phyloP scores from a whole-genome alignment of 1,139 yeast species.

The Meyerozyma smithsonii region DNA sequence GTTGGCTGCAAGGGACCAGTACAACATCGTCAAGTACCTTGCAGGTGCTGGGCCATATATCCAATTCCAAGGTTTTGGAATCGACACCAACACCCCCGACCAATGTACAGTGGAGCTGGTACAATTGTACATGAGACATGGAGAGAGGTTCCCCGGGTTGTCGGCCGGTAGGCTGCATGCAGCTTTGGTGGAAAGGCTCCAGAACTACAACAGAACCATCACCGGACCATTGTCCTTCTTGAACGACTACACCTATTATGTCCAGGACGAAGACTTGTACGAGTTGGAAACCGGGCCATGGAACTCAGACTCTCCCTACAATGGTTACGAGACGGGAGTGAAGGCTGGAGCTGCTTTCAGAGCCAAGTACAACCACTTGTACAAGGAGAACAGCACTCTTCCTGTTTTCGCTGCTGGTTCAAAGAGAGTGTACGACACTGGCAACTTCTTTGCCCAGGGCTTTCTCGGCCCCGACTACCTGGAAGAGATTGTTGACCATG shows the following conservation, averaged over 20 bases:
- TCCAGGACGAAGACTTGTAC: conserved; percentile 19
- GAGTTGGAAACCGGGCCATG: conserved; percentile 28
- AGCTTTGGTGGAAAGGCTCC: conserved; percentile 17
- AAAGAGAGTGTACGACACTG: conserved; percentile 26
- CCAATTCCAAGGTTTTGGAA: conserved; percentile 42
- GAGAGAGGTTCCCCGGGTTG: conserved; percentile 62
- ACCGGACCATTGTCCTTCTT: conserved; percentile 29
- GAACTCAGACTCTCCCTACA: conserved; percentile 24
- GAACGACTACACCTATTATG: conserved; percentile 32
- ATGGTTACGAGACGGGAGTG: conserved; percentile 30
- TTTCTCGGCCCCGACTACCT: conserved; percentile 24
- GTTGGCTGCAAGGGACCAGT: conserved; percentile 26
- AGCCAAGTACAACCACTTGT: conserved; percentile 27
- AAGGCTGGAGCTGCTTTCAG: conserved; percentile 33
- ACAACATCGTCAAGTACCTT: conserved; percentile 38
- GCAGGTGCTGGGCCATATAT: conserved; percentile 48
- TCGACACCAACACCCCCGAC: conserved; percentile 43
- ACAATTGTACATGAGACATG: conserved; percentile 63
- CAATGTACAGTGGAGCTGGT: conserved; percentile 59
- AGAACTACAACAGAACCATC: conserved; percentile 20
- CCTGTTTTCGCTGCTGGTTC: conserved; percentile 34
- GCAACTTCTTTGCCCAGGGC: conserved; percentile 30
- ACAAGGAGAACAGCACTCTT: conserved; percentile 14
- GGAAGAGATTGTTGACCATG: conserved; percentile 14
- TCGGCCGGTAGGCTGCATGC: conserved; percentile 20